These are phyloP conservation scores for Poterioochromonas sp. DNA, from an alignment of 352 stramenopile species.

Conservation along the genomic window DNA sequence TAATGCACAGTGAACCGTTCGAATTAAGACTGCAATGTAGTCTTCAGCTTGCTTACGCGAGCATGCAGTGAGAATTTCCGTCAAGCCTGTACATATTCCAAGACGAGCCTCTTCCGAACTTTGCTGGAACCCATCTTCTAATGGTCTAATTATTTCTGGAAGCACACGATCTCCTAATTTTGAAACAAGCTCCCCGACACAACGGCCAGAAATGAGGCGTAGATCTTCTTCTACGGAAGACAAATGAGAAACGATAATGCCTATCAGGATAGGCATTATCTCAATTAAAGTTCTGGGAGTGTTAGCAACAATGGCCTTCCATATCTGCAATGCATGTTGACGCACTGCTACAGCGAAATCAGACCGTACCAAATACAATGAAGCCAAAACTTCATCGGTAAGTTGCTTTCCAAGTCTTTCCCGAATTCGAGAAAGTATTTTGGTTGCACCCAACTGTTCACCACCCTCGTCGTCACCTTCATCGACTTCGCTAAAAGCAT, in stretches of 20 bases:
- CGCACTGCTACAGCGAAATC: slow-evolving; percentile 91
- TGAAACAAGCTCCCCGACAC: slow-evolving; percentile 94
- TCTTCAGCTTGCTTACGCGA: slow-evolving; percentile 91
- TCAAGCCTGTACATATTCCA: slow-evolving; percentile 93
- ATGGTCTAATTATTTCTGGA: slow-evolving; percentile 92
- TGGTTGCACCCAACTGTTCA: slow-evolving; percentile 45
- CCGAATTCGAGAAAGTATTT: too few species aligned
- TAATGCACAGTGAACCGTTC: slow-evolving; percentile 91
- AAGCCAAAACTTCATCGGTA: slow-evolving; percentile 87
- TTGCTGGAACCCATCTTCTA: slow-evolving; percentile 78
- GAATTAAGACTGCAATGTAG: slow-evolving; percentile 90
- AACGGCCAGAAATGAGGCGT: slow-evolving; percentile 74
- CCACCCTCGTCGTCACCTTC: slow-evolving; percentile 64
- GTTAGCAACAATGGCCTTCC: slow-evolving; percentile 97
- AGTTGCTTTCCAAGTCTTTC: slow-evolving; percentile 78
- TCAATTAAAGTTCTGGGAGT: slow-evolving; percentile 90
- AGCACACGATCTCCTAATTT: slow-evolving; percentile 98
- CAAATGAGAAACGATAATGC: slow-evolving; percentile 68
- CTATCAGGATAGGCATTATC: slow-evolving; percentile 92
- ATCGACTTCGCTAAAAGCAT: slow-evolving; percentile 52
- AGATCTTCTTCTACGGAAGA: slow-evolving; percentile 70
- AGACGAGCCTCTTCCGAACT: slow-evolving; percentile 62
- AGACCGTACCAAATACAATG: slow-evolving; percentile 94
- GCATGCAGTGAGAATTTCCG: slow-evolving; percentile 88
- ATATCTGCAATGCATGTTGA: slow-evolving; percentile 89